Conservation (phyloP, 164 flowering plant genomes). For the Annona squamosa region DNA sequence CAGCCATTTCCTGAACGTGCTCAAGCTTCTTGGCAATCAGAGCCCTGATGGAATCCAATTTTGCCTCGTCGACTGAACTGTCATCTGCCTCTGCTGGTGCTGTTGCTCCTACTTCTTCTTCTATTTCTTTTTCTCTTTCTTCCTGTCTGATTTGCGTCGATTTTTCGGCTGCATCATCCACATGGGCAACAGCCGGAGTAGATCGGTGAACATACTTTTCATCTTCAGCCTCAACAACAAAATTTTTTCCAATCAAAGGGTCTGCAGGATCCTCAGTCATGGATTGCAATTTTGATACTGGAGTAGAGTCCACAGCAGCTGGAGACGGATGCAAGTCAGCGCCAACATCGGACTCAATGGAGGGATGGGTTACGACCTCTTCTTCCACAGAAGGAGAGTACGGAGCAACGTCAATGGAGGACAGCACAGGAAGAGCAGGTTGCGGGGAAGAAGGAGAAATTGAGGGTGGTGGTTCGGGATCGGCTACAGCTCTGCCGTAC, state of each 20-base stretch:
- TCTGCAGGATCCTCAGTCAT: background rate
- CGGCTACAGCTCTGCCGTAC: conserved; percentile 40
- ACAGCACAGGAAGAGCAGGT: background rate
- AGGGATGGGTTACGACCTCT: too few species aligned
- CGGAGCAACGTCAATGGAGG: too few species aligned
- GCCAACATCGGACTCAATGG: background rate
- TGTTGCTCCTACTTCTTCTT: background rate
- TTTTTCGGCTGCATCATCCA: background rate
- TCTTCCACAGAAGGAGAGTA: too few species aligned
- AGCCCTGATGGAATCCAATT: conserved; percentile 31
- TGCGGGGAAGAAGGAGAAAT: background rate
- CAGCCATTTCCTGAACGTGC: conserved; percentile 27
- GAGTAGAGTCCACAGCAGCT: background rate
- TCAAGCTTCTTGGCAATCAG: conserved; percentile 36
- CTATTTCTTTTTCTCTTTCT: background rate
- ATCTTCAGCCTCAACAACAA: background rate
- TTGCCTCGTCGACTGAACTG: conserved; percentile 19
- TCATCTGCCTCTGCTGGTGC: background rate
- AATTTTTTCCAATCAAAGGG: background rate
- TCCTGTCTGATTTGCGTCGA: background rate
- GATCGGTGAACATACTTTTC: background rate
- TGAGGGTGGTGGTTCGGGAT: background rate
- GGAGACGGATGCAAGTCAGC: background rate
- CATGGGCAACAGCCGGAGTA: background rate
- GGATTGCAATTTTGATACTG: background rate